These are phyloP conservation scores for Rutstroemia sp. DNA, from an alignment of 2,329 filamentous ascomycete genomes.

Conservation along the genomic window DNA sequence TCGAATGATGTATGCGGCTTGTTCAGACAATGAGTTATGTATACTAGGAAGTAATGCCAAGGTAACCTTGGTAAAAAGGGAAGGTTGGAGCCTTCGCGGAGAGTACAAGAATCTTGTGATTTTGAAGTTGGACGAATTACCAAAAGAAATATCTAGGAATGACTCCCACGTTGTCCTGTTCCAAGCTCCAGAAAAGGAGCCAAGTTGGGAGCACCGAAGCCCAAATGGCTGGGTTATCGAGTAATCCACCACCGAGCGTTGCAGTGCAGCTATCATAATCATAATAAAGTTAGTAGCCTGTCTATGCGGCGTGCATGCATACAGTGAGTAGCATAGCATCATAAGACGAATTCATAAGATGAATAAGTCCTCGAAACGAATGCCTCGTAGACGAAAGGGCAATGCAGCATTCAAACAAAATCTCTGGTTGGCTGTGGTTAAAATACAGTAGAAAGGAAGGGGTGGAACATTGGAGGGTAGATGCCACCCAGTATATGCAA, in stretches of 20 bases:
- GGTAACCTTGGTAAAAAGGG: too few species aligned
- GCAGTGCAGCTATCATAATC: constrained; percentile 2
- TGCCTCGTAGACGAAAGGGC: not conserved
- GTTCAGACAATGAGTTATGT: too few species aligned
- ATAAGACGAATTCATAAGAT: too few species aligned
- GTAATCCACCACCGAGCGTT: not conserved
- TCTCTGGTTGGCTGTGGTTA: not conserved
- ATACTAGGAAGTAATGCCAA: too few species aligned
- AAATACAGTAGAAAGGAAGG: not conserved
- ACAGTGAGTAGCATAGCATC: not conserved
- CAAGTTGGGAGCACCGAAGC: not conserved
- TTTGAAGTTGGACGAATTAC: too few species aligned
- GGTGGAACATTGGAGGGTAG: not conserved
- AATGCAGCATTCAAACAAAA: not conserved
- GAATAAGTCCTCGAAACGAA: not conserved
- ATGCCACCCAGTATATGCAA: constrained; percentile 4
- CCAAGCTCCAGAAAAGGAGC: not conserved
- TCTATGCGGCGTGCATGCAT: not conserved
- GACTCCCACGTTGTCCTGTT: not conserved
- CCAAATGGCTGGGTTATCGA: constrained; percentile 6
- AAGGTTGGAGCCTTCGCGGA: too few species aligned
- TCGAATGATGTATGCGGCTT: too few species aligned
- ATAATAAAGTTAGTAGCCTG: not conserved
- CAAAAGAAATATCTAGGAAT: too few species aligned
- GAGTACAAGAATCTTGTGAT: too few species aligned